Evolutionary conservation across 768 basidiomycete species (phyloP).

Genomic region (Suillus bovinus): DNA sequence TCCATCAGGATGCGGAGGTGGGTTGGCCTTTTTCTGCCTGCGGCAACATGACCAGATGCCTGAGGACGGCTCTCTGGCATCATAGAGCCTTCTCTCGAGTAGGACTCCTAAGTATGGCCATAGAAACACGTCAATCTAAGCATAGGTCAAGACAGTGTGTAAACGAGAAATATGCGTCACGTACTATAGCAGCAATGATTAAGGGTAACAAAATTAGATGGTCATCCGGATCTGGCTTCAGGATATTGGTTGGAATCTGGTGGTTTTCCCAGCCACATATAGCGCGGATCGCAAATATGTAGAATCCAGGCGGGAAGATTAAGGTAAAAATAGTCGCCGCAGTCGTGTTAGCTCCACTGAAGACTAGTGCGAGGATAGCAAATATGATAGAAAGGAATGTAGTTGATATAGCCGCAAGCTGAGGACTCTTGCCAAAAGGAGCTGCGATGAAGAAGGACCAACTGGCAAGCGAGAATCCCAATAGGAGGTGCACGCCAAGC

Average conservation of each 20-base stretch:
- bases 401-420: slow-evolving; percentile 65
- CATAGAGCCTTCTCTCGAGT: slow-evolving; percentile 62
- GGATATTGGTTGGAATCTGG: slow-evolving; percentile 50
- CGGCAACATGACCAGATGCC: slow-evolving; percentile 27
- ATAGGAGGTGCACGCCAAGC: slow-evolving; percentile 62
- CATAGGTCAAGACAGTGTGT: not conserved
- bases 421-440: slow-evolving; percentile 73
- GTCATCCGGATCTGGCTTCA: slow-evolving; percentile 62
- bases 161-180: slow-evolving; percentile 18
- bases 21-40: slow-evolving; percentile 10
- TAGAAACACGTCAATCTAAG: slow-evolving; percentile 67
- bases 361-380: slow-evolving; percentile 64
- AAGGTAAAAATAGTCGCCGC: slow-evolving; percentile 63
- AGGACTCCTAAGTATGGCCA: slow-evolving; percentile 69
- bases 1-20: slow-evolving; percentile 36
- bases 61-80: slow-evolving; percentile 43
- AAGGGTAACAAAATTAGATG: slow-evolving; percentile 55
- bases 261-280: slow-evolving; percentile 70
- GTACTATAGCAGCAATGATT: slow-evolving; percentile 64
- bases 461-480: slow-evolving; percentile 65
- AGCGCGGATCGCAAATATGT: slow-evolving; percentile 67
- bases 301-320: slow-evolving; percentile 76
- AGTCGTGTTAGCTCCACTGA: slow-evolving; percentile 41
- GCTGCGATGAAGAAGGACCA: slow-evolving; percentile 72
- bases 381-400: slow-evolving; percentile 68